Conservation (phyloP, 805 yeast genomes). For the Zygotorulaspora chibaensis region DNA sequence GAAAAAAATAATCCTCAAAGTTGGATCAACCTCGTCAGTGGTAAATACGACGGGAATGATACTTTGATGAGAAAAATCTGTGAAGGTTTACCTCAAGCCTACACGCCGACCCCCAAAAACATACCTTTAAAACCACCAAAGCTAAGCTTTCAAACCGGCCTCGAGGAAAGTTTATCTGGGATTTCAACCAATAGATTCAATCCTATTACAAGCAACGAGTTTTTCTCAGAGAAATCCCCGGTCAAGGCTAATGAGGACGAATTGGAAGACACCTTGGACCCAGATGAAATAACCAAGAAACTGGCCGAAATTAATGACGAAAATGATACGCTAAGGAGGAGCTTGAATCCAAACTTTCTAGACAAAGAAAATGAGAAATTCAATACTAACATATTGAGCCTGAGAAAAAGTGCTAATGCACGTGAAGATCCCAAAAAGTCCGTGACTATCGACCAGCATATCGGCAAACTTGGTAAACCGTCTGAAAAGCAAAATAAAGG, state of each 20-base stretch:
- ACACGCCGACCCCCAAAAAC: slow-evolving; percentile 7
- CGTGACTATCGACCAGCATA: background rate
- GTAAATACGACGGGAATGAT: slow-evolving; percentile 21
- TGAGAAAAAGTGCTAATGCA: slow-evolving; percentile 1
- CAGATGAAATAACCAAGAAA: background rate
- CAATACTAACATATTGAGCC: background rate
- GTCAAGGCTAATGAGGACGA: background rate
- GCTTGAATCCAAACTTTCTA: slow-evolving; percentile 4
- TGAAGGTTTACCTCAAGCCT: slow-evolving; percentile 12
- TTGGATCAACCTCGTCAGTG: slow-evolving; percentile 27
- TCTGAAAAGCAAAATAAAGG: background rate
- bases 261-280: background rate
- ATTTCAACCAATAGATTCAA: slow-evolving; percentile 12
- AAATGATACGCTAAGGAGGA: slow-evolving; percentile 3
- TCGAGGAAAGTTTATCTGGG: slow-evolving; percentile 13
- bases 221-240: slow-evolving; percentile 7
- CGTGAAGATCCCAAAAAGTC: background rate
- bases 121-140: slow-evolving; percentile 4
- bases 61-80: slow-evolving; percentile 14
- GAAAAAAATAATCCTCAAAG: slow-evolving; percentile 23
- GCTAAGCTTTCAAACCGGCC: slow-evolving; percentile 9
- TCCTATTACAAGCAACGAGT: slow-evolving; percentile 15
- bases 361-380: background rate
- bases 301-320: background rate
- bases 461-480: background rate